Percentiles rank a stretch among this genome's conserved stretches.
Evolutionary conservation across 805 yeast species (phyloP).

Genomic region (Candida xiaguanensis): DNA sequence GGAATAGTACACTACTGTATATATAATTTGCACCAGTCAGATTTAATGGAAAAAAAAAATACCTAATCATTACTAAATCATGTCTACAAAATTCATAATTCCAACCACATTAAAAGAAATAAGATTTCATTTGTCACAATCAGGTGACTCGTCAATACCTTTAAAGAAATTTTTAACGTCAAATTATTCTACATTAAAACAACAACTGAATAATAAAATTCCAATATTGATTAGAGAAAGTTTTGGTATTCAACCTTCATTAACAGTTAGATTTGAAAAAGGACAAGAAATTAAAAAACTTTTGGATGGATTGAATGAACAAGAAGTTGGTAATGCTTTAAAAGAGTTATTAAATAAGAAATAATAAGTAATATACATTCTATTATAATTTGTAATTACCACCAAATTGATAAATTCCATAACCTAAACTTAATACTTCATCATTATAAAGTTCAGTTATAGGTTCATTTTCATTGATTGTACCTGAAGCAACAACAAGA

Average conservation of each 20-base stretch:
- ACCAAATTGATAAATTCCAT: slow-evolving; percentile 63
- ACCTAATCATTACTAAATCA: background rate
- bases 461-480: slow-evolving; percentile 35
- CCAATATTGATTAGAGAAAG: slow-evolving; percentile 82
- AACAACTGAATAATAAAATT: slow-evolving; percentile 53
- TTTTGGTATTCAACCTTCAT: slow-evolving; percentile 64
- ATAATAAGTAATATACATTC: slow-evolving; percentile 1
- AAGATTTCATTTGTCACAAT: slow-evolving; percentile 77
- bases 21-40: slow-evolving; percentile 4
- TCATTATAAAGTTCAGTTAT: slow-evolving; percentile 47
- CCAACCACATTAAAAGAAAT: slow-evolving; percentile 69
- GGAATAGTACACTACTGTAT: background rate
- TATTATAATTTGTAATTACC: slow-evolving; percentile 14
- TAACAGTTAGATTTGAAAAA: slow-evolving; percentile 68
- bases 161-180: slow-evolving; percentile 61
- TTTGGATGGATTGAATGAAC: slow-evolving; percentile 46
- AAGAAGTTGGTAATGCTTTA: slow-evolving; percentile 41
- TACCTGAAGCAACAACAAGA: slow-evolving; percentile 56
- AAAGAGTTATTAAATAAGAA: slow-evolving; percentile 35
- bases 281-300: slow-evolving; percentile 48
- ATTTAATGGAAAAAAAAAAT: slow-evolving; percentile 1
- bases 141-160: slow-evolving; percentile 67
- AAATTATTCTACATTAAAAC: slow-evolving; percentile 61
- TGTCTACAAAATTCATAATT: slow-evolving; percentile 37
- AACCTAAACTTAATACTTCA: slow-evolving; percentile 51